A percentile compares a stretch with the other conserved stretches of the same genome.
phyloP scores from a whole-genome alignment of 176 grass and related monocot genomes.

The Raddia guianensis region DNA sequence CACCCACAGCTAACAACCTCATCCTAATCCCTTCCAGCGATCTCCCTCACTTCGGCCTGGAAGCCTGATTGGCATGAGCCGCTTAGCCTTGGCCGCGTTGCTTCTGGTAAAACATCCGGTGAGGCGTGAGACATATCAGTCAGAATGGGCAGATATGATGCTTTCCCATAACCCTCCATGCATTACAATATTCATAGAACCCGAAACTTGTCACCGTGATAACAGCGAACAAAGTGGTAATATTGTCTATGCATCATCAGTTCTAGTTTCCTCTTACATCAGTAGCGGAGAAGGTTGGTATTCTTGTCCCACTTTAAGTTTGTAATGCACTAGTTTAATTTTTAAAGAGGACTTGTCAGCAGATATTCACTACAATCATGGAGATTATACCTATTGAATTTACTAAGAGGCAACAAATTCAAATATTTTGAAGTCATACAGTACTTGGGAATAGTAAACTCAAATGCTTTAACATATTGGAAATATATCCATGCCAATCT shows the following conservation, averaged over 20 bases:
- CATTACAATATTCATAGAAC: neutral
- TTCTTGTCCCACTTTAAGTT: neutral
- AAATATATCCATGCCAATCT: slow-evolving; percentile 22
- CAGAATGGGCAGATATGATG: neutral
- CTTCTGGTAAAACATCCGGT: too few species aligned
- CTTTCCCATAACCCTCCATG: neutral
- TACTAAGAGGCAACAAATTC: neutral
- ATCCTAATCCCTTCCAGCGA: too few species aligned
- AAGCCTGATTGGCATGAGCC: too few species aligned
- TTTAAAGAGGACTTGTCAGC: neutral
- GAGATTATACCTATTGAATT: neutral
- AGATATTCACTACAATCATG: neutral
- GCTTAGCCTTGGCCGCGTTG: too few species aligned
- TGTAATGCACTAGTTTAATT: neutral
- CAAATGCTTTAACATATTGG: neutral
- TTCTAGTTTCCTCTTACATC: neutral
- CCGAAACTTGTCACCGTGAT: neutral
- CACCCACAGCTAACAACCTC: too few species aligned
- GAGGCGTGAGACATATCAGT: too few species aligned
- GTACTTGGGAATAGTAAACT: neutral
- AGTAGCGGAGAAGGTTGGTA: neutral
- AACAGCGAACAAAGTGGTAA: neutral
- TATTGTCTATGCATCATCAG: neutral
- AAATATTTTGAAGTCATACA: neutral
- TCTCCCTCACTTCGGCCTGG: too few species aligned